Conservation (phyloP, 2,329 filamentous ascomycete genomes). For the Cordyceps javanica region DNA sequence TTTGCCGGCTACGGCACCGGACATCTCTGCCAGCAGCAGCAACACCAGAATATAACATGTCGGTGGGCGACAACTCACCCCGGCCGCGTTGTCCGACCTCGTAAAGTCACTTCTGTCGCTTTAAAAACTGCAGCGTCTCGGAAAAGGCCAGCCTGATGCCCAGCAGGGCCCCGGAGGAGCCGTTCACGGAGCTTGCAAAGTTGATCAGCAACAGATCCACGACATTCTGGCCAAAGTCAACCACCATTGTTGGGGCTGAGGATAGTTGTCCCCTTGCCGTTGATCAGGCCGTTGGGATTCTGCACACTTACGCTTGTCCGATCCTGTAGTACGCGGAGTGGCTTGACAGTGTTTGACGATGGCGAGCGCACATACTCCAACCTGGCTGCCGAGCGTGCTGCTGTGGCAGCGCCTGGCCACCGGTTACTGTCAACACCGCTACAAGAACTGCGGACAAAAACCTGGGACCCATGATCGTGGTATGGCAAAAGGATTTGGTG, state of each 20-base stretch:
- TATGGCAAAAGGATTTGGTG: background rate
- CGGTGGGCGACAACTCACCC: slow-evolving; percentile 16
- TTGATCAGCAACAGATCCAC: slow-evolving; percentile 37
- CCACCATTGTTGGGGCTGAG: slow-evolving; percentile 31
- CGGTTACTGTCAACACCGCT: background rate
- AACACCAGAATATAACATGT: background rate
- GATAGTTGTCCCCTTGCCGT: background rate
- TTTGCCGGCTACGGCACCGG: slow-evolving; percentile 16
- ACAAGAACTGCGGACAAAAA: background rate
- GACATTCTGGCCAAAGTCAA: slow-evolving; percentile 46
- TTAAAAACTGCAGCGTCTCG: slow-evolving; percentile 40
- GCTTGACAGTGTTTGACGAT: background rate
- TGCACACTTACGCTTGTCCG: background rate
- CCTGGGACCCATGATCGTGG: background rate
- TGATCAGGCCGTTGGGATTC: background rate
- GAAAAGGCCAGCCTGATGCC: slow-evolving; percentile 44
- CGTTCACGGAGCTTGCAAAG: slow-evolving; percentile 31
- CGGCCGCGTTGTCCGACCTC: slow-evolving; percentile 36
- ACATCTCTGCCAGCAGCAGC: too few relatives aligned
- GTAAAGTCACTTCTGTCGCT: slow-evolving; percentile 41
- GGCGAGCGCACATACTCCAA: slow-evolving; percentile 1
- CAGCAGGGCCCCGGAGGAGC: slow-evolving; percentile 23
- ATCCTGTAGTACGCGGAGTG: background rate
- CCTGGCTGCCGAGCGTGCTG: background rate
- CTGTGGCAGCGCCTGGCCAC: background rate